Evolutionary conservation across 2,329 filamentous ascomycete genomes (phyloP), one percentile per base, ranked within the genome.

Genomic region (Purpureocillium takamizusanense): DNA sequence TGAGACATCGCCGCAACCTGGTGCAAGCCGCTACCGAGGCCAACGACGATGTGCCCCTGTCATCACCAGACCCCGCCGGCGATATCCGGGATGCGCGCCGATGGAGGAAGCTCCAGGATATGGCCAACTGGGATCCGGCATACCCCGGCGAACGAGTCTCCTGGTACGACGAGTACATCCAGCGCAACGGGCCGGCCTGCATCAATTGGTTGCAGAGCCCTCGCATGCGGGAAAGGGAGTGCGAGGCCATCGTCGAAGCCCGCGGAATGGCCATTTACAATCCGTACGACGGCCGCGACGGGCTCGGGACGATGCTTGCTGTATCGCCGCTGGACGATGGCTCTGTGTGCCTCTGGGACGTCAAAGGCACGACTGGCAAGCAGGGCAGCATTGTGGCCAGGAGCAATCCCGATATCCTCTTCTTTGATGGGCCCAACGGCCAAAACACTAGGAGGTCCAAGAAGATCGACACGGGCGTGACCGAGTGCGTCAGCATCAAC

Each of bases 111-210:
- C 39, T 53, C 2, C 72, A 78, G 36, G 73, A 86, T 41, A 66
- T 84, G 52, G 80, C 81, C 4, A 86, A 86, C 48, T 95, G 88
- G 88, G 86, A 95, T 49, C 86, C 86, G 1, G 77, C 76, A 0
- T 87, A 83, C 46, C 75, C 79, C 0, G 65, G 62, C 4, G 88
- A 95, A 60, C 68, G 67, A 31, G 70, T 89, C 15, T 78, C 84
- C 35, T 95, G 87, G 83, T 95, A 94, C 57, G 75, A 84, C 39
- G 89, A 95, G 59, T 95, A 88, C 53, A 82, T 94, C 45, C 86
- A 89, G 38, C 74, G 89, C 27, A 74, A 89, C 59, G 87, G 78
- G 1, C 79, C 81, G 0, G 70, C 87, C n/a, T 72, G 71, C 12
- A 67, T 87, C 38, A 81, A 74, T 50, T 95, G 89, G 89, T 68